Evolutionary conservation across 169 alveolate species (phyloP).

Genomic region (Plasmodium coatneyi): DNA sequence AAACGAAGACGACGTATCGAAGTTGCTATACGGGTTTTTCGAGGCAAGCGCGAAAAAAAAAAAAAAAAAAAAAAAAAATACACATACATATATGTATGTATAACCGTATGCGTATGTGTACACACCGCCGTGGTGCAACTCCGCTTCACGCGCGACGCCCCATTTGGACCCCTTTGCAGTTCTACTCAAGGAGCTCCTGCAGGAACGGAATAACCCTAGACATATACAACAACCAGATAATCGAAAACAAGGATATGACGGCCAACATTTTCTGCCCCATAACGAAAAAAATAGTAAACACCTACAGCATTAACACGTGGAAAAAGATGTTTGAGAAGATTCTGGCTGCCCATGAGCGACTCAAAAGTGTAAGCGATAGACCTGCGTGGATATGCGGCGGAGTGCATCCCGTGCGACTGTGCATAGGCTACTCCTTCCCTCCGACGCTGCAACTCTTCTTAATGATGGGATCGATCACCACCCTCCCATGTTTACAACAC

Average conservation of each 20-base stretch:
- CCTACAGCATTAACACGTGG: constrained; percentile 72
- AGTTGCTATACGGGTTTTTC: constrained; percentile 63
- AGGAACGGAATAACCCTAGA: constrained; percentile 57
- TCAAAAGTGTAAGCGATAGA: constrained; percentile 30
- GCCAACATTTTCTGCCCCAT: constrained; percentile 69
- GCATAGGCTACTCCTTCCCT: background rate
- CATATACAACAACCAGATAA: constrained; percentile 64
- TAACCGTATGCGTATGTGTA: background rate
- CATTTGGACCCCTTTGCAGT: constrained; percentile 4
- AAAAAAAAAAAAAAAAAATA: constrained; percentile 12
- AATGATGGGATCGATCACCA: background rate
- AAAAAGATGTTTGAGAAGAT: constrained; percentile 50
- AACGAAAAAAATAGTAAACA: constrained; percentile 62
- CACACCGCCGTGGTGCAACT: background rate
- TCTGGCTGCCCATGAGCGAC: constrained; percentile 51
- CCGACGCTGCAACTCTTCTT: background rate
- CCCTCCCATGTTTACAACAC: background rate
- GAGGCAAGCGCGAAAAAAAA: constrained; percentile 7
- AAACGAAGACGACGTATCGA: constrained; percentile 62
- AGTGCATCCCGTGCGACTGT: background rate
- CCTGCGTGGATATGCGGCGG: background rate
- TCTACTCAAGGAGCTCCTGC: constrained; percentile 43
- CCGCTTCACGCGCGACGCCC: background rate
- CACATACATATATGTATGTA: background rate
- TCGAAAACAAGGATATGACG: constrained; percentile 71